Base-by-base conservation (phyloP, 441 rosid species). In the Dalechampia spathulata region DNA sequence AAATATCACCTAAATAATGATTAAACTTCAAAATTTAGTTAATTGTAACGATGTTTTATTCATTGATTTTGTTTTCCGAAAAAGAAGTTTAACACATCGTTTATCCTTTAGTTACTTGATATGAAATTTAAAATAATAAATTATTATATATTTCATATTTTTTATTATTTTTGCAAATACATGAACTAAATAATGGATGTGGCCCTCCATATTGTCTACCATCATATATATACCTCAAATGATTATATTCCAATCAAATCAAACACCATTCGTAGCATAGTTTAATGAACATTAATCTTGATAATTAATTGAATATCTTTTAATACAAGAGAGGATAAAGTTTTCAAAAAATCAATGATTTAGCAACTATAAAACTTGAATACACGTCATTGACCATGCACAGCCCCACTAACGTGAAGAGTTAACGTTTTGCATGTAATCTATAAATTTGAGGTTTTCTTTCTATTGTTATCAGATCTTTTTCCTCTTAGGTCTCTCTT, bases 191-290 rank as follows among this genome's bases (percentile, higher is more conserved):
- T 6, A 23, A 25, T 8, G 43, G 11, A 17, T 39, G 17, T 56
- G 62, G 44, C 62, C 68, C 68, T 26, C 69, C 59, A 64, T 15
- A 16, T 46, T 58, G 64, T 59, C 69, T 45, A 49, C 64, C 34
- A 30, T 8, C 64, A 51, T 38, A 13, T 43, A 55, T 7, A 40
- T 32, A 39, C 28, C 46, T 34, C 16, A 26, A 19, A 30, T n/a
- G 39, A 43, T n/a, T 20, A 19, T 28, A 20, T 44, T 27, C 55
- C 39, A 41, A 46, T 52, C 60, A 22, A 57, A 53, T 65, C 55
- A 45, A 43, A 58, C 4, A 0, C 49, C 46, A 14, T 7, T 28
- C 1, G 25, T 46, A 6, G 0, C 26, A 30, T 30, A 1, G 7
- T 12, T 8, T 15, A 23, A 19, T 27, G 3, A 7, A 13, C 19